Conservation (phyloP, 768 basidiomycete genomes). For the Crassisporium funariophilum region DNA sequence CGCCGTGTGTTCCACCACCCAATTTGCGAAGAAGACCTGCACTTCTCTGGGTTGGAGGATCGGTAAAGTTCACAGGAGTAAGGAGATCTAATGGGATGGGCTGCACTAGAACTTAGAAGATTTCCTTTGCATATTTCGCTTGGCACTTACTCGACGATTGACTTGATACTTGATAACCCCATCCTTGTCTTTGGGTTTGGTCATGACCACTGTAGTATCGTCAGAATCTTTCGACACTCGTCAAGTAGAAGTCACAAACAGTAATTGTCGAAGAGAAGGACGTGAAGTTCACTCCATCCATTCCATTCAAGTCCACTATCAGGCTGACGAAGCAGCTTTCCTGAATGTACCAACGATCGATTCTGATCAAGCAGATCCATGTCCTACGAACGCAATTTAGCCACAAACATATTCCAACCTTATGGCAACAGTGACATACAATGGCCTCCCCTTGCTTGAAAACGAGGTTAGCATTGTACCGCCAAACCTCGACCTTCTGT, state of each 20-base stretch:
- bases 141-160: conserved; percentile 66
- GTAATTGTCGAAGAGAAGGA: conserved; percentile 95
- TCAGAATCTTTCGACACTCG: conserved; percentile 16
- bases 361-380: conserved; percentile 88
- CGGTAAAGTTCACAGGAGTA: conserved; percentile 81
- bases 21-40: conserved; percentile 72
- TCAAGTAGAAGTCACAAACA: conserved; percentile 45
- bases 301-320: conserved; percentile 88
- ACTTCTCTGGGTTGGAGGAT: conserved; percentile 74
- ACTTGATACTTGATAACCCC: conserved; percentile 77
- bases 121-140: conserved; percentile 1
- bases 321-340: conserved; percentile 83
- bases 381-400: conserved; percentile 47
- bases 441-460: conserved; percentile 80
- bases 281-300: conserved; percentile 88
- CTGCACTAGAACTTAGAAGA: conserved; percentile 38
- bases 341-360: conserved; percentile 81
- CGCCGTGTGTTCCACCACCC: conserved; percentile 33
- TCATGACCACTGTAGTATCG: conserved; percentile 74
- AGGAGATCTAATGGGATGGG: conserved; percentile 93
- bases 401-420: not conserved
- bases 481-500: conserved; percentile 88
- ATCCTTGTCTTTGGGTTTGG: conserved; percentile 81
- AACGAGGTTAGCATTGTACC: conserved; percentile 75
- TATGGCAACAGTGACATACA: conserved; percentile 30